Percentiles rank a stretch among this genome's conserved stretches.
Evolutionary conservation across 805 yeast species (phyloP).

Genomic region (Candida parachauliodes): DNA sequence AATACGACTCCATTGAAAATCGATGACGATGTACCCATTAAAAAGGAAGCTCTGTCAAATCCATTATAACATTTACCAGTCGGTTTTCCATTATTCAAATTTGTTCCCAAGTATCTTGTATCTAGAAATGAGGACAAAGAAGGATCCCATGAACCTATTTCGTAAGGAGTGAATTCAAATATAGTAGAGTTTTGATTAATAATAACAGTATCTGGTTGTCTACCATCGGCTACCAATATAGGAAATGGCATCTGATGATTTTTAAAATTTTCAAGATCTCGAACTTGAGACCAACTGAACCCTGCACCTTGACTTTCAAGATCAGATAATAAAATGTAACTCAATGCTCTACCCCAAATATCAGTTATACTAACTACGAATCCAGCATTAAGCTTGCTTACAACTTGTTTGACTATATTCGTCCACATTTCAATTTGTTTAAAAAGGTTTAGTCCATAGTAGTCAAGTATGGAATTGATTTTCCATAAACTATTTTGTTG

Average conservation of each 20-base stretch:
- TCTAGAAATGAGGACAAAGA: conserved; percentile 41
- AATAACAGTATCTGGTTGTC: conserved; percentile 56
- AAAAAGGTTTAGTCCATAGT: conserved; percentile 55
- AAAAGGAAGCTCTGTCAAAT: conserved; percentile 76
- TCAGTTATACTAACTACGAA: conserved; percentile 31
- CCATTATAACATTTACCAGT: conserved; percentile 54
- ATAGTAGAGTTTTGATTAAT: conserved; percentile 64
- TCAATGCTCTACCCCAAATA: conserved; percentile 35
- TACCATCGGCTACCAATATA: conserved; percentile 45
- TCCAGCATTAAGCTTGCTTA: conserved; percentile 27
- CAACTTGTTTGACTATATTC: conserved; percentile 16
- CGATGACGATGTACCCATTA: conserved; percentile 80
- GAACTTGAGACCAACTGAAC: conserved; percentile 29
- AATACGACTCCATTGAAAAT: conserved; percentile 67
- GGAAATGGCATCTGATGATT: conserved; percentile 36
- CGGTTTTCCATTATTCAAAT: conserved; percentile 58
- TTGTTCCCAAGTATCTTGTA: conserved; percentile 66
- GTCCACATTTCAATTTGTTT: conserved; percentile 48
- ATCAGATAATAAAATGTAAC: conserved; percentile 34
- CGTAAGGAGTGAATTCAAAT: conserved; percentile 35
- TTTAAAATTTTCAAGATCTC: conserved; percentile 36
- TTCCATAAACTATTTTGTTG: conserved; percentile 21
- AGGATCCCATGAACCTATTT: conserved; percentile 42
- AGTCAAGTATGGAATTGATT: conserved; percentile 75
- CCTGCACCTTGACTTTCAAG: conserved; percentile 22